Conservation (phyloP, 2,329 filamentous ascomycete species). For the Beauveria medogensis region DNA sequence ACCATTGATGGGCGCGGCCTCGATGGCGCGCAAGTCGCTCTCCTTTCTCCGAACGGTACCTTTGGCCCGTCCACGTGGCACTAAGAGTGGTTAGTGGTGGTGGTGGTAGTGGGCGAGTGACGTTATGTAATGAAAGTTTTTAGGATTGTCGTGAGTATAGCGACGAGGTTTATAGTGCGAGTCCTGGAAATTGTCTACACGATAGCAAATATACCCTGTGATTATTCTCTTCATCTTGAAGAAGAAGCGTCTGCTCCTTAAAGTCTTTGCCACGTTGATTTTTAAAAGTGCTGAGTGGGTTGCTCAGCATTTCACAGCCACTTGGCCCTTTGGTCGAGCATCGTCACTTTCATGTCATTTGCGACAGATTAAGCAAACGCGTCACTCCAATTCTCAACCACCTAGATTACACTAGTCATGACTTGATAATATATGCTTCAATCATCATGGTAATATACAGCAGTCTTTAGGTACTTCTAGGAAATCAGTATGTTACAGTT, state of each 20-base stretch:
- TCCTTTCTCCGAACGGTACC: background rate
- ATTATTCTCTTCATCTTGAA: background rate
- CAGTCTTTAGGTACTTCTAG: background rate
- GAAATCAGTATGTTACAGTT: constrained; percentile 3
- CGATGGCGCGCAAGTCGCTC: background rate
- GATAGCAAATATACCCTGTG: constrained; percentile 5
- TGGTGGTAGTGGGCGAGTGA: background rate
- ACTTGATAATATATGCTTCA: background rate
- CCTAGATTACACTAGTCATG: background rate
- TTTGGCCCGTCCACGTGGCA: constrained; percentile 7
- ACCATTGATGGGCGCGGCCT: constrained; percentile 15
- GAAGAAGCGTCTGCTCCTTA: background rate
- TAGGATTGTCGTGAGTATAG: background rate
- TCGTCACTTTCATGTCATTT: too few species aligned
- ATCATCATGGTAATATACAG: background rate
- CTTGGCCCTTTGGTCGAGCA: too few species aligned
- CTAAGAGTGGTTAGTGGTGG: background rate
- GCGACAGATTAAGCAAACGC: too few species aligned
- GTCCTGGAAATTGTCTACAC: background rate
- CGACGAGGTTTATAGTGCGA: background rate
- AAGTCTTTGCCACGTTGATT: background rate
- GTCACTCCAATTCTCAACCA: too few species aligned
- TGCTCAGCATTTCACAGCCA: too few species aligned
- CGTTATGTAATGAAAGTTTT: background rate
- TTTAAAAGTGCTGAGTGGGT: too few species aligned